Base-by-base conservation (phyloP, 2,329 filamentous ascomycete species). In the Fusarium chuoi region DNA sequence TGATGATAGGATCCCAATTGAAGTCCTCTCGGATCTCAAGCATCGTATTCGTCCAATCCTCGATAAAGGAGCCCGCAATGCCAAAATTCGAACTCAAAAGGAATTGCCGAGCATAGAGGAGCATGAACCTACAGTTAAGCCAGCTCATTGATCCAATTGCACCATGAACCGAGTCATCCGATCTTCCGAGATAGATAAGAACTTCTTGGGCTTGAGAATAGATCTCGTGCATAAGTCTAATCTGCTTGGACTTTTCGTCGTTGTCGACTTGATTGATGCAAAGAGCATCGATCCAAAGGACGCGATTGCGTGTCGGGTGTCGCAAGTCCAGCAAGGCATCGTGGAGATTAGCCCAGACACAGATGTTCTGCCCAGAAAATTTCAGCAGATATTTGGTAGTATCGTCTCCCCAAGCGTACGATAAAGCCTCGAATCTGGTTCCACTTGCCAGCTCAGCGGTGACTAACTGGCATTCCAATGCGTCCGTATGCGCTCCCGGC, bases 261-360 rank as follows among this genome's bases (percentile, higher is more conserved):
- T 24, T n/a, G 0, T 62, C 48, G n/a, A 10, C 3, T 0, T 62
- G 59, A 0, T 62, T 62, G 7, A 62, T 62, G 0, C 59, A 62
- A 0, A 62, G 48, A 0, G 48, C 48, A 0, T 62, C 59, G 0
- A 55, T 35, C 58, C 48, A 61, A 0, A 61, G 20, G 2, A 44
- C 10, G 0, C 58, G 36, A 0, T 2, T 33, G 8, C 2, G n/a
- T 5, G 7, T 26, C 7, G 24, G 48, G 11, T 0, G 28, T 0
- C 59, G 38, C 5, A 62, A 17, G 15, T 62, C 48, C 11, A 42
- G 0, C 1, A 62, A 0, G 1, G 59, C 59, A 0, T 44, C 38
- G 9, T 45, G 20, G 0, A 62, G 59, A 0, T 62, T 62, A 4
- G 48, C 8, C 15, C 0, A 6, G 0, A 56, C 30, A 15, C 5